These are phyloP conservation scores for Artemisia annua DNA, from an alignment of 129 eudicot genomes.

Conservation along the genomic window DNA sequence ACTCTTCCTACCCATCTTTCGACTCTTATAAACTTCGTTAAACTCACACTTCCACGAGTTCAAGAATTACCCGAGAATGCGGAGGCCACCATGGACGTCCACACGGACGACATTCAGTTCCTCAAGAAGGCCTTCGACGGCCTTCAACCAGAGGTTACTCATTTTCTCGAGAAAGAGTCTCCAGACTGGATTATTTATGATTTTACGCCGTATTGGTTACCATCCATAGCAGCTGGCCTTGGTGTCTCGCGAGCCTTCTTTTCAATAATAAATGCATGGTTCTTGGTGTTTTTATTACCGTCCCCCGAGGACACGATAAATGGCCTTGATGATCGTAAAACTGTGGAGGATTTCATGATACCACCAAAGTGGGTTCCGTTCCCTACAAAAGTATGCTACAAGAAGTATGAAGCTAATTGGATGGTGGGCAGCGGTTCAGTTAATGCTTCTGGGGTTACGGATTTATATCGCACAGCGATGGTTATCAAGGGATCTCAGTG, in stretches of 20 bases:
- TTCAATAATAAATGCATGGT: conserved; percentile 23
- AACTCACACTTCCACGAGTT: conserved; percentile 32
- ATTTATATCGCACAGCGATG: conserved; percentile 11
- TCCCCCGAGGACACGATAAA: conserved; percentile 17
- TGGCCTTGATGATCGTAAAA: conserved; percentile 23
- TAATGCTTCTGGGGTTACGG: conserved; percentile 30
- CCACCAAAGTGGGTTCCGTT: conserved; percentile 46
- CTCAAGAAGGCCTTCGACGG: conserved; percentile 51
- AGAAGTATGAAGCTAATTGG: conserved; percentile 29
- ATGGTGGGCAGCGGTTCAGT: neutral
- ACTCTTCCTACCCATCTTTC: conserved; percentile 21
- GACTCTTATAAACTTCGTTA: conserved; percentile 14
- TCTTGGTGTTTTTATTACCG: conserved; percentile 12
- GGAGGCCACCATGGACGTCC: too few species aligned
- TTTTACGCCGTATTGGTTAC: too few species aligned
- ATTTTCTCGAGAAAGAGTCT: too few species aligned
- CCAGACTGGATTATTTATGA: too few species aligned
- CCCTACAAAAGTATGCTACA: conserved; percentile 26
- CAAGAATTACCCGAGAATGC: conserved; percentile 18
- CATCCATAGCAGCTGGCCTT: too few species aligned
- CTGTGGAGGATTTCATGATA: conserved; percentile 24
- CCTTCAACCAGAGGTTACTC: conserved; percentile 7
- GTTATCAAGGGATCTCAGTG: conserved; percentile 24
- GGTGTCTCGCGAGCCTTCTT: conserved; percentile 26
- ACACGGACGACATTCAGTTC: conserved; percentile 16